Evolutionary conservation across 257 asterid species (phyloP).

Genomic region (Jaltomata sinuosa): DNA sequence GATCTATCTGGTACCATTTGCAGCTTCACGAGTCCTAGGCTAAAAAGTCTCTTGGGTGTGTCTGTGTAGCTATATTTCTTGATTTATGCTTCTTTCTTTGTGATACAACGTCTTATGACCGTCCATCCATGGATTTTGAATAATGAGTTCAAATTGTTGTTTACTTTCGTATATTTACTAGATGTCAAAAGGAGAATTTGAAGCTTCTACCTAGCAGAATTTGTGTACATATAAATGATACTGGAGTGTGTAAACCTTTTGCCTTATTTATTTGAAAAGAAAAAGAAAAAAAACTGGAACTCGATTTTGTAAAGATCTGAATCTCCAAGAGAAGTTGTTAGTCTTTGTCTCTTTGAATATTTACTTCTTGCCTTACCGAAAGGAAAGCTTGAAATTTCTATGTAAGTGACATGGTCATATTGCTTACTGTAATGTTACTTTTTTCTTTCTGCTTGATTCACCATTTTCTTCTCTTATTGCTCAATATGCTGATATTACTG

Average conservation of each 20-base stretch:
- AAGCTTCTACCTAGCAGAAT: neutral
- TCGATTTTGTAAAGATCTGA: neutral
- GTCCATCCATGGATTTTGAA: neutral
- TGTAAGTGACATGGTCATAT: neutral
- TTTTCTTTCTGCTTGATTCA: neutral
- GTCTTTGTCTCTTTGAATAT: neutral
- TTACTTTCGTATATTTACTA: neutral
- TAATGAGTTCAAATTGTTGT: neutral
- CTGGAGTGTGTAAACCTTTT: neutral
- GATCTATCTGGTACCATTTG: neutral
- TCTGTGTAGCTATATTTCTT: neutral
- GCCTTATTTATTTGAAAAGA: neutral
- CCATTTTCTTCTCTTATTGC: neutral
- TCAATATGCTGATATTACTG: neutral
- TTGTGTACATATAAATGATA: neutral
- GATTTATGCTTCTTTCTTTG: neutral
- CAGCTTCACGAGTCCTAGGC: neutral
- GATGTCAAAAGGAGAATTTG: neutral
- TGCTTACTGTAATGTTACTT: neutral
- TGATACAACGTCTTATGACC: neutral
- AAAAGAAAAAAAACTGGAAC: neutral
- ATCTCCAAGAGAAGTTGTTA: neutral
- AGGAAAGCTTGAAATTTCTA: neutral
- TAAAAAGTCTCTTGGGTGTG: neutral
- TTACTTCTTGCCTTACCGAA: neutral